phyloP scores from a whole-genome alignment of 495 filamentous ascomycete species.

The Zalerion maritima region DNA sequence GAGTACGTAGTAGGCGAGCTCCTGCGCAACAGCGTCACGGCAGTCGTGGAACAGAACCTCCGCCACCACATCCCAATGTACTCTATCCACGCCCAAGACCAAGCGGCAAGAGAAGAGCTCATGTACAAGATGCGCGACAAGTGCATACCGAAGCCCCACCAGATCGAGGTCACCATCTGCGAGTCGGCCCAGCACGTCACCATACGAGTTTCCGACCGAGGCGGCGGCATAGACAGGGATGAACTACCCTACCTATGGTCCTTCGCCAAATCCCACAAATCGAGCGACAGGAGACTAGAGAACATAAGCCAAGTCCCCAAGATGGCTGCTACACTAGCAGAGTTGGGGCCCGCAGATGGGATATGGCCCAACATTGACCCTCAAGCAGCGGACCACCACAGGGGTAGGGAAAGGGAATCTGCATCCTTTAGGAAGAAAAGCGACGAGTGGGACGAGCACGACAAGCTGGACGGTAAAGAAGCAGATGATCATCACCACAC shows the following conservation, averaged over 20 bases:
- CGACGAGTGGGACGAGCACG: slow-evolving; percentile 19
- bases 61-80: slow-evolving; percentile 9
- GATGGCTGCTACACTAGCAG: slow-evolving; percentile 90
- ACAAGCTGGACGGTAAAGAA: slow-evolving; percentile 12
- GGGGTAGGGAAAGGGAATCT: too few relatives aligned
- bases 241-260: slow-evolving; percentile 88
- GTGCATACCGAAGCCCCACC: slow-evolving; percentile 49
- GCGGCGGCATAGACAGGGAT: slow-evolving; percentile 76
- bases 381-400: too few relatives aligned
- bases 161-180: slow-evolving; percentile 87
- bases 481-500: slow-evolving; percentile 14
- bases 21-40: slow-evolving; percentile 87
- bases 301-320: slow-evolving; percentile 80
- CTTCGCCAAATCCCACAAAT: slow-evolving; percentile 79
- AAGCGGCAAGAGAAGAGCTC: too few relatives aligned
- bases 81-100: slow-evolving; percentile 13
- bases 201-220: slow-evolving; percentile 87
- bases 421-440: too few relatives aligned
- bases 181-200: slow-evolving; percentile 93
- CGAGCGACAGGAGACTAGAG: slow-evolving; percentile 53
- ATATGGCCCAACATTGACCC: too few relatives aligned
- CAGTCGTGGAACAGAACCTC: slow-evolving; percentile 56
- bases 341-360: too few relatives aligned
- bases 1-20: slow-evolving; percentile 97
- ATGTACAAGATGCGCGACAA: too few relatives aligned